Conservation (phyloP, 352 stramenopile species). For the Peronosclerospora sorghi region DNA sequence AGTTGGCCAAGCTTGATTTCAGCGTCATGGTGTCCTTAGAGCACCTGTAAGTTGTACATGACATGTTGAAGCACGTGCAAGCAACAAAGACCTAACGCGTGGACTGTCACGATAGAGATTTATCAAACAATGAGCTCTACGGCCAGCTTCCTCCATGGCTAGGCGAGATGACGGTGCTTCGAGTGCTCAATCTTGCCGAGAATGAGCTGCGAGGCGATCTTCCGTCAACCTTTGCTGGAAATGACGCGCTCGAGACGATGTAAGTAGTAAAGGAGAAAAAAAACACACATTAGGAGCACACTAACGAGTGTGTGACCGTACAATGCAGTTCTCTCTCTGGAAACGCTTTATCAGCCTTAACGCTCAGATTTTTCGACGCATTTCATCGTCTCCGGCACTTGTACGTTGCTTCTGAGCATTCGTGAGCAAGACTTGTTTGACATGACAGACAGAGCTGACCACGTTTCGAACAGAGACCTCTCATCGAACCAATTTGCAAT, state of each 20-base stretch:
- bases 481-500: slow-evolving; percentile 32
- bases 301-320: neutral
- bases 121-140: slow-evolving; percentile 41
- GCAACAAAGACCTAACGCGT: neutral
- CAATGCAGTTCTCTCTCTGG: slow-evolving; percentile 23
- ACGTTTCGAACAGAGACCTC: slow-evolving; percentile 26
- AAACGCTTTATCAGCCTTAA: slow-evolving; percentile 24
- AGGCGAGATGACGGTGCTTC: slow-evolving; percentile 47
- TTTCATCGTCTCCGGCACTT: slow-evolving; percentile 29
- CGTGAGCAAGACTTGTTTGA: neutral
- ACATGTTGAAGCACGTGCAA: neutral
- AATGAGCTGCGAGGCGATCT: slow-evolving; percentile 41
- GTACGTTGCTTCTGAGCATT: slow-evolving; percentile 7
- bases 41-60: slow-evolving; percentile 35
- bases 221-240: slow-evolving; percentile 38
- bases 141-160: slow-evolving; percentile 52
- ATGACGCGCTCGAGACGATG: slow-evolving; percentile 51
- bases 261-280: slow-evolving; percentile 4
- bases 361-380: slow-evolving; percentile 25
- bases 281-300: neutral
- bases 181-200: slow-evolving; percentile 39
- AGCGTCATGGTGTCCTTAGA: slow-evolving; percentile 61
- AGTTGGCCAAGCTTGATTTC: slow-evolving; percentile 40
- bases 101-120: slow-evolving; percentile 22
- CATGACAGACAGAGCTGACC: neutral